A percentile compares a stretch with the other conserved stretches of the same genome.
These are phyloP conservation scores for Zygosaccharomyces sapae DNA, from an alignment of 1,139 yeast genomes.

Conservation along the genomic window DNA sequence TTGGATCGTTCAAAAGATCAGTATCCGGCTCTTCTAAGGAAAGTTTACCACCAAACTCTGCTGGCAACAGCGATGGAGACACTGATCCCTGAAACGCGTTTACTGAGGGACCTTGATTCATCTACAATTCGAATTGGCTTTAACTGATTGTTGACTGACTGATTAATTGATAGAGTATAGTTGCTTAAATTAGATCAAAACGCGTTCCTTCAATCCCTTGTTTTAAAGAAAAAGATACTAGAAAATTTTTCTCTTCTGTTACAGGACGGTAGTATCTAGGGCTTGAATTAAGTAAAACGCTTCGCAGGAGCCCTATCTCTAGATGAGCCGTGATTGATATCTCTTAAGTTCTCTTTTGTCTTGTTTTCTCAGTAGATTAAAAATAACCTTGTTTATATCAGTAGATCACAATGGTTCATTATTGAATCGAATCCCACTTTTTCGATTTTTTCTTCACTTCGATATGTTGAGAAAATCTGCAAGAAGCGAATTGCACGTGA, in stretches of 20 bases:
- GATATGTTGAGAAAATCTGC: background rate
- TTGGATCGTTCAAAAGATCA: constrained; percentile 31
- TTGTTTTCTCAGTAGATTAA: background rate
- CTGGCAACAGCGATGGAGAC: constrained; percentile 8
- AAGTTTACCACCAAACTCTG: constrained; percentile 5
- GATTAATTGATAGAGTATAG: background rate
- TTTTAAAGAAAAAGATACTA: background rate
- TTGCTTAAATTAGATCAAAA: background rate
- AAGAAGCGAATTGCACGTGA: background rate
- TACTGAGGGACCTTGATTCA: constrained; percentile 5
- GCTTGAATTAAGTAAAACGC: no score
- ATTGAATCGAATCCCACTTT: background rate
- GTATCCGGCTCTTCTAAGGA: constrained; percentile 11
- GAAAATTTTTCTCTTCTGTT: no score
- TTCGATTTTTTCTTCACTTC: background rate
- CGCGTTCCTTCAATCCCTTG: background rate
- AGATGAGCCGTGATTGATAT: background rate
- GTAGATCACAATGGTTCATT: background rate
- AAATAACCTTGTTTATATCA: background rate
- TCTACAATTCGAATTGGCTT: background rate
- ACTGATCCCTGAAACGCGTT: constrained; percentile 5
- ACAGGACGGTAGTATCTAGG: no score
- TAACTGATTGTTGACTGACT: background rate
- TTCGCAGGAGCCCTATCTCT: background rate
- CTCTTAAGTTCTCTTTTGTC: background rate